A percentile compares a stretch with the other conserved stretches of the same genome.
Conservation (phyloP, 805 yeast species). For the Sugiyamaella mastotermitis region DNA sequence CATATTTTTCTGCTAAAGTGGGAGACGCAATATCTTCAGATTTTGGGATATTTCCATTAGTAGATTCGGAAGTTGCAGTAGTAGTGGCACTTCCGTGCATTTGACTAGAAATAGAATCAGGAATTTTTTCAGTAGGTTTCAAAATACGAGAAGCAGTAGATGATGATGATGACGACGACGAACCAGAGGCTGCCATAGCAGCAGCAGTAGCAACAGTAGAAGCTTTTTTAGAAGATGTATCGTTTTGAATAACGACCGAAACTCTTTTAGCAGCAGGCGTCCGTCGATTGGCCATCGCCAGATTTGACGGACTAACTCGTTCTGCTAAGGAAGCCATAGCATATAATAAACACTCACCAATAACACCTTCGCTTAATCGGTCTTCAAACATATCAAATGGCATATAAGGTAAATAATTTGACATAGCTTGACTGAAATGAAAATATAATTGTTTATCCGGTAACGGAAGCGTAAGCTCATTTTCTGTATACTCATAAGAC, state of each 20-base stretch:
- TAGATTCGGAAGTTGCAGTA: not conserved
- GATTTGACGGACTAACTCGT: slow-evolving; percentile 10
- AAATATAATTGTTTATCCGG: slow-evolving; percentile 15
- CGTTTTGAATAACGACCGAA: too few species aligned
- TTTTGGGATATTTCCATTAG: not conserved
- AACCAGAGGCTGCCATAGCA: not conserved
- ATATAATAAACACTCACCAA: slow-evolving; percentile 21
- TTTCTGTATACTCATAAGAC: not conserved
- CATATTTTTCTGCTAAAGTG: slow-evolving; percentile 19
- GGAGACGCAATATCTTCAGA: not conserved
- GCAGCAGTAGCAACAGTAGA: slow-evolving; percentile 1
- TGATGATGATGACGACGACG: not conserved
- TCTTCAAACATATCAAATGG: slow-evolving; percentile 17
- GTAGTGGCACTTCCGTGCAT: not conserved
- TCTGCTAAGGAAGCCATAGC: slow-evolving; percentile 25
- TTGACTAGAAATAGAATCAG: not conserved
- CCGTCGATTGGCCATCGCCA: slow-evolving; percentile 4
- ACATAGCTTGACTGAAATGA: slow-evolving; percentile 18
- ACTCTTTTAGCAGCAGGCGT: too few species aligned
- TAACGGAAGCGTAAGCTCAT: slow-evolving; percentile 4
- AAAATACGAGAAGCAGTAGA: not conserved
- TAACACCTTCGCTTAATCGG: slow-evolving; percentile 18
- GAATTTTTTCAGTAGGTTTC: not conserved
- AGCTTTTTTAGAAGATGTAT: not conserved
- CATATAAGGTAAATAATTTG: slow-evolving; percentile 22